phyloP scores from a whole-genome alignment of 1,284 basidiomycete genomes.

The Pterula multifida region DNA sequence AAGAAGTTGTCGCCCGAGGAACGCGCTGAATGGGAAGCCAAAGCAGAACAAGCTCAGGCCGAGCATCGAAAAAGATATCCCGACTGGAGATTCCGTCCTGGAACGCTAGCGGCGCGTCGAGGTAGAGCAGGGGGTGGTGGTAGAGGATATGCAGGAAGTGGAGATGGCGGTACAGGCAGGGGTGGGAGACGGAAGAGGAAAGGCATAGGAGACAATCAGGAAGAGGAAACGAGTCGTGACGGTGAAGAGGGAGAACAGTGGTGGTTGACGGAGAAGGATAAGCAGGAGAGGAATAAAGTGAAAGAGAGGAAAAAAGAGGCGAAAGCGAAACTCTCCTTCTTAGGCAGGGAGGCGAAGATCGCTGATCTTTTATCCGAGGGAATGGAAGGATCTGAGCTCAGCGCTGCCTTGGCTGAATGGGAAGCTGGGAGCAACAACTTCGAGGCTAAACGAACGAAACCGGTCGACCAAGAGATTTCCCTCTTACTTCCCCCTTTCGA shows the following conservation, averaged over 20 bases:
- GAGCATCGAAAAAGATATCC: conserved; percentile 70
- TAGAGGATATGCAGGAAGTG: conserved; percentile 4
- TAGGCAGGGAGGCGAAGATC: background rate
- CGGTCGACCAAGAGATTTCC: background rate
- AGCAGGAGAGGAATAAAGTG: background rate
- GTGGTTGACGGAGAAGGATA: background rate
- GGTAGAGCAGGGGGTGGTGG: conserved; percentile 16
- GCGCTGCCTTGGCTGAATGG: background rate
- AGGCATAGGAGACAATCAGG: background rate
- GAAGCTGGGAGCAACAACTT: background rate
- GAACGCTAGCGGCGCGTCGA: conserved; percentile 39
- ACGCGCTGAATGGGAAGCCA: conserved; percentile 61
- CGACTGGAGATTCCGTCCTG: conserved; percentile 64
- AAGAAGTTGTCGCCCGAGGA: conserved; percentile 47
- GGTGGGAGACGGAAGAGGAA: background rate
- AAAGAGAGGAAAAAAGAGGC: background rate
- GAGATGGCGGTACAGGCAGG: background rate
- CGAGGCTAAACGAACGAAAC: background rate
- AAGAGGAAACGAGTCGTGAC: background rate
- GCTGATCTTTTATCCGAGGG: background rate
- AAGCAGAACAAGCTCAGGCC: conserved; percentile 61
- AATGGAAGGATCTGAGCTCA: background rate
- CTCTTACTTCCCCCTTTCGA: background rate
- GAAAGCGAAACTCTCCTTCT: background rate
- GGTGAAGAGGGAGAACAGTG: background rate